These are phyloP conservation scores for Xylaria sp. DNA, from an alignment of 2,329 filamentous ascomycete genomes.

Conservation along the genomic window DNA sequence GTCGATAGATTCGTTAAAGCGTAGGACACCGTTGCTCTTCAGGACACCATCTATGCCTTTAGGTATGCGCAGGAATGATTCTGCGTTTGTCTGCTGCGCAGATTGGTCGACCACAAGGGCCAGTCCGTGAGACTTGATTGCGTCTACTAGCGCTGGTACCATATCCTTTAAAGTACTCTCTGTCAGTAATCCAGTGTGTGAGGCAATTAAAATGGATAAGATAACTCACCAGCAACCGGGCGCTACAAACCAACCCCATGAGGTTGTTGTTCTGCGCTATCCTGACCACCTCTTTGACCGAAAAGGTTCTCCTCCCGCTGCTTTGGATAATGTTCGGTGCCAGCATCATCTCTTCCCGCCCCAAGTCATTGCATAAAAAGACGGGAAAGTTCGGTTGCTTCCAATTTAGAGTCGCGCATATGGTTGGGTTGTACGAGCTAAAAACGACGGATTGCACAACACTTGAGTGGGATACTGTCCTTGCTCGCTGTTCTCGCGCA, in stretches of 20 bases:
- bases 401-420: slow-evolving; percentile 97
- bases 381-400: slow-evolving; percentile 99
- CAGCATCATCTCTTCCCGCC: slow-evolving; percentile 64
- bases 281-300: slow-evolving; percentile 93
- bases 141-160: slow-evolving; percentile 89
- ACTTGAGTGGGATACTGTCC: slow-evolving; percentile 72
- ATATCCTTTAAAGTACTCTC: slow-evolving; percentile 72
- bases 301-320: slow-evolving; percentile 79
- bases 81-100: slow-evolving; percentile 61
- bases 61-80: slow-evolving; percentile 71
- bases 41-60: slow-evolving; percentile 89
- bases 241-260: slow-evolving; percentile 95
- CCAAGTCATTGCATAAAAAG: slow-evolving; percentile 93
- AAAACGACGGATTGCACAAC: slow-evolving; percentile 90
- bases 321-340: slow-evolving; percentile 55
- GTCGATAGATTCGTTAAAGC: slow-evolving; percentile 93
- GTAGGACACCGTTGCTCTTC: slow-evolving; percentile 85
- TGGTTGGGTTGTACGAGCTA: slow-evolving; percentile 87
- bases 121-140: slow-evolving; percentile 93
- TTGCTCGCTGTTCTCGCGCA: slow-evolving; percentile 74
- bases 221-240: slow-evolving; percentile 79
- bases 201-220: neutral
- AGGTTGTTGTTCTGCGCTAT: slow-evolving; percentile 97
- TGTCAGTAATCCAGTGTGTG: slow-evolving; percentile 17
- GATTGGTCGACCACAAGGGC: slow-evolving; percentile 92